Evolutionary conservation across 306 rosid genomes (phyloP).

Genomic region (Castanea crenata): DNA sequence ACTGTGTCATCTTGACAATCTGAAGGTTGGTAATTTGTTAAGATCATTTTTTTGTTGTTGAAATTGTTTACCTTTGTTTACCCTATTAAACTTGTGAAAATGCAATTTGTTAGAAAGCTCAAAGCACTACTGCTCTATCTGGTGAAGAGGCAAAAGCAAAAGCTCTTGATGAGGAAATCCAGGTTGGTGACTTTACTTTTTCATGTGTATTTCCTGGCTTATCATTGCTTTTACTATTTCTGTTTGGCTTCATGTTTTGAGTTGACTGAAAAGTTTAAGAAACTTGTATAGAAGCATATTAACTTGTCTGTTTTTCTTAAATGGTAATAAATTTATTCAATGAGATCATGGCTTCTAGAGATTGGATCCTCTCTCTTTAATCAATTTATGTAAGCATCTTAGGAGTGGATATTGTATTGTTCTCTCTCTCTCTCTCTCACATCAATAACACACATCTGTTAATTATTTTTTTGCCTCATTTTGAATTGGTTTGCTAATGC

Average conservation of each 20-base stretch:
- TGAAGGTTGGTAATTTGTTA: slow-evolving; percentile 52
- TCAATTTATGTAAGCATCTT: background rate
- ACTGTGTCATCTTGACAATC: slow-evolving; percentile 52
- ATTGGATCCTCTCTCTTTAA: background rate
- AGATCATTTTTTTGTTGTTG: slow-evolving; percentile 14
- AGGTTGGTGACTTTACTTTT: slow-evolving; percentile 47
- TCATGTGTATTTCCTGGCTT: slow-evolving; percentile 9
- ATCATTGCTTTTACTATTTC: background rate
- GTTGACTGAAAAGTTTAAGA: background rate
- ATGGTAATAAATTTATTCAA: background rate
- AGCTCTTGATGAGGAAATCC: slow-evolving; percentile 57
- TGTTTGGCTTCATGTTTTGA: background rate
- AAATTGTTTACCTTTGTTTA: slow-evolving; percentile 1
- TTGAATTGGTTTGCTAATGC: slow-evolving; percentile 24
- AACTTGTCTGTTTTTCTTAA: background rate
- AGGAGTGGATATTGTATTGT: background rate
- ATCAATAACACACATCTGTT: background rate
- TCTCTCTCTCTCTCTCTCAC: background rate
- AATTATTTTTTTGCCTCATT: slow-evolving; percentile 2
- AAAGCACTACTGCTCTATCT: slow-evolving; percentile 38
- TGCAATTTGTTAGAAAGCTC: slow-evolving; percentile 51
- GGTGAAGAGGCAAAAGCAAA: slow-evolving; percentile 50
- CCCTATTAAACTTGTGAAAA: slow-evolving; percentile 27
- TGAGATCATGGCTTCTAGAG: background rate
- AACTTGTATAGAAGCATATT: background rate